Evolutionary conservation across 1,284 basidiomycete genomes (phyloP), one percentile per base, ranked within the genome.

Genomic region (Cryptococcus sp.): DNA sequence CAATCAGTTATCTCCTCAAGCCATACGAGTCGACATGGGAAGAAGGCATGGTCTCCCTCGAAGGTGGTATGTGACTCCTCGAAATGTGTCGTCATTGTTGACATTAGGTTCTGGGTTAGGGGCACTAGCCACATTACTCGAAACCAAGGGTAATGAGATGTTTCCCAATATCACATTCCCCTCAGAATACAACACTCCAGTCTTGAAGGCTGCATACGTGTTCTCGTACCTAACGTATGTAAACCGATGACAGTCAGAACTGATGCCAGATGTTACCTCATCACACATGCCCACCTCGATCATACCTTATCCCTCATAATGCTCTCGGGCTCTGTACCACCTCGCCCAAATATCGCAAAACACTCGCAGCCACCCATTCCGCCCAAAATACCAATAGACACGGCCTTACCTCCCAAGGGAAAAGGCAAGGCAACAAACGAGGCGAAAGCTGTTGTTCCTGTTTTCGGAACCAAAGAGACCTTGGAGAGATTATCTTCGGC

Each of bases 241-340:
- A 4, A 1, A 24, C 4, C 24, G 19, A 25, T 31, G 3, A 28
- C 4, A 2, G 36, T 28, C n/a, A 39, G 14, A 9, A 9, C 48
- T 55, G 44, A 57, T 7, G 18, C n/a, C 52, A 75, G 73, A 28
- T 73, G 69, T 49, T 74, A 74, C 55, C 64, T 76, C 46, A 62
- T 76, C 46, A 74, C 73, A 2, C 74, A 76, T 46, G 72, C 74
- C 1, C 74, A 76, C 53, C 55, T 76, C 34, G 74, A 76, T 48
- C 74, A 76, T 49, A 63, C 56, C 19, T 54, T 62, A 18, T 70
- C 71, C 1, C 61, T 76, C 37, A 69, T 74, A 57, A 56, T 76
- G 50, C 57, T 71, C 2, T 70, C 73, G 7, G 74, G 73, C 3
- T 74, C 72, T 3, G 55, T 70, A 2, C 71, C 71, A 2, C 60